These are phyloP conservation scores for Myochromella boudieri DNA, from an alignment of 768 basidiomycete genomes.

Conservation along the genomic window DNA sequence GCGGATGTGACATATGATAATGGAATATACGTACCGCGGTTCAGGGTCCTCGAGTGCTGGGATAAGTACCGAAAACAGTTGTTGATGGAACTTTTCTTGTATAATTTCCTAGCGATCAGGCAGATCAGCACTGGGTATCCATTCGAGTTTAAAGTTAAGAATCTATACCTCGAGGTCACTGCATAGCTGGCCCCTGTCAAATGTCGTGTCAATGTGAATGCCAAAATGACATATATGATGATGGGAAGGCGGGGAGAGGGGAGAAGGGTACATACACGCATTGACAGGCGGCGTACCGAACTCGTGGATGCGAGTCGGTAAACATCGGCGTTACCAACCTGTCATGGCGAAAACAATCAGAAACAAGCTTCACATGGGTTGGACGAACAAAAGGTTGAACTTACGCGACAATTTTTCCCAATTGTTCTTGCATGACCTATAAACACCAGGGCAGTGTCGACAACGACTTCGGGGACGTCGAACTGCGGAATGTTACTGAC, in stretches of 20 bases:
- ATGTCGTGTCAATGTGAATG: constrained; percentile 8
- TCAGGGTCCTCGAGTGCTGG: constrained; percentile 75
- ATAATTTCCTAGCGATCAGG: constrained; percentile 59
- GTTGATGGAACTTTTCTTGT: constrained; percentile 67
- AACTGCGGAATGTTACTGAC: constrained; percentile 26
- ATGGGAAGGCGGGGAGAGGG: not conserved
- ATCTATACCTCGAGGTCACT: constrained; percentile 75
- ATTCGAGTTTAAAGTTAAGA: no score
- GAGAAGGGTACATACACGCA: constrained; percentile 60
- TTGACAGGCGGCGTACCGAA: constrained; percentile 80
- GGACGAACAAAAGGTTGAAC: not conserved
- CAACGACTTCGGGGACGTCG: not conserved
- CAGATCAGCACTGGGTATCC: no score
- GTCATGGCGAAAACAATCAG: not conserved
- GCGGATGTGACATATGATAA: not conserved
- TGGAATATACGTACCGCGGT: constrained; percentile 46
- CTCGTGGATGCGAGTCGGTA: constrained; percentile 74
- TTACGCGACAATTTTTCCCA: constrained; percentile 81
- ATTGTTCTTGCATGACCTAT: constrained; percentile 77
- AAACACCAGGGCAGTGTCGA: not conserved
- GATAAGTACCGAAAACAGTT: constrained; percentile 70
- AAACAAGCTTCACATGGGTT: not conserved
- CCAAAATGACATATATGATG: not conserved
- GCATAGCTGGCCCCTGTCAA: constrained; percentile 77
- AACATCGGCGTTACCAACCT: constrained; percentile 81